phyloP scores from a whole-genome alignment of 331 rosid genomes.

The Malus hybrid region DNA sequence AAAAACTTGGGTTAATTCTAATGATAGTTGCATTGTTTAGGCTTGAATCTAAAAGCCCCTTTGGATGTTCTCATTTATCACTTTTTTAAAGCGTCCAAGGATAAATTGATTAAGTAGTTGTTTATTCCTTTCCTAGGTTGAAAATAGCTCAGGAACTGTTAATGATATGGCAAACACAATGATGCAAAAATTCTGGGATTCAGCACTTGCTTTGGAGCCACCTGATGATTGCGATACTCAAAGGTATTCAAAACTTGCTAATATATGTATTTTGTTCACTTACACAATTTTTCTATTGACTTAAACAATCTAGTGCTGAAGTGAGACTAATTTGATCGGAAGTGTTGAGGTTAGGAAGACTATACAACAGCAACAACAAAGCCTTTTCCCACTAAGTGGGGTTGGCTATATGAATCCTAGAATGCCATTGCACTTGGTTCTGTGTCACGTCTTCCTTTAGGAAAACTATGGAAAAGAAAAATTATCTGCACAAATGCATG shows the following conservation, averaged over 20 bases:
- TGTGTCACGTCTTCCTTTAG: too few species aligned
- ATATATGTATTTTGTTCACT: background rate
- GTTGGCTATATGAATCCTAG: too few species aligned
- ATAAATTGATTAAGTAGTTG: background rate
- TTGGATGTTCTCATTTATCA: background rate
- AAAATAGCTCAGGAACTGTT: conserved; percentile 72
- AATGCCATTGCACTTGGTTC: too few species aligned
- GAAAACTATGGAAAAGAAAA: background rate
- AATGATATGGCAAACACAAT: conserved; percentile 81
- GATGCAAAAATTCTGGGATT: conserved; percentile 98
- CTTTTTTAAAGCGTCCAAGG: background rate
- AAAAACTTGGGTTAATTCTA: background rate
- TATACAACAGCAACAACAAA: too few species aligned
- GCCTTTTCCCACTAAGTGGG: too few species aligned
- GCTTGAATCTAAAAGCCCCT: background rate
- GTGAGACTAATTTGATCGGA: background rate
- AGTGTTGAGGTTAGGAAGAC: too few species aligned
- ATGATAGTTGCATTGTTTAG: background rate
- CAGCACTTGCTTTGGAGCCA: conserved; percentile 79
- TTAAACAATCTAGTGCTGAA: background rate
- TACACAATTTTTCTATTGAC: background rate
- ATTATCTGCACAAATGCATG: background rate
- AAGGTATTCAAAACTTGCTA: conserved; percentile 35
- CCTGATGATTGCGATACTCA: conserved; percentile 83
- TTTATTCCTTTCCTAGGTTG: conserved; percentile 43